Evolutionary conservation across 148 eudicot species (phyloP).

Genomic region (Arctostaphylos glauca): DNA sequence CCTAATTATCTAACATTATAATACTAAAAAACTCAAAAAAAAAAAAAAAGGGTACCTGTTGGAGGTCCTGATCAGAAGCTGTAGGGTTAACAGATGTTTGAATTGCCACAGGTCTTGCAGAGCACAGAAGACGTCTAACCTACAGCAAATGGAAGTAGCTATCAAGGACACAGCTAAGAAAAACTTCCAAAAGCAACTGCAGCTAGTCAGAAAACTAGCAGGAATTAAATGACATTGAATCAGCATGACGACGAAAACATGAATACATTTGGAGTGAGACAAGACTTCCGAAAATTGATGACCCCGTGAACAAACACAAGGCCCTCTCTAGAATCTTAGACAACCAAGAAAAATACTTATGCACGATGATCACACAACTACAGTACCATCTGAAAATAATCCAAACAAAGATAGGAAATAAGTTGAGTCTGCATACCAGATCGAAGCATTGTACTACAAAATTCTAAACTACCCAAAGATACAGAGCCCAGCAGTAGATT

Average conservation of each 20-base stretch:
- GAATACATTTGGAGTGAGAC: not conserved
- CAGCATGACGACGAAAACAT: not conserved
- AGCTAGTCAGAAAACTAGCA: not conserved
- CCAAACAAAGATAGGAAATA: not conserved
- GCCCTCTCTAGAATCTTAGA: not conserved
- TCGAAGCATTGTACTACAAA: not conserved
- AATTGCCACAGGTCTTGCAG: conserved; percentile 85
- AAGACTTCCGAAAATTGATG: not conserved
- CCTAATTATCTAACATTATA: not conserved
- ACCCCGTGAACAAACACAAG: not conserved
- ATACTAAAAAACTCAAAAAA: not conserved
- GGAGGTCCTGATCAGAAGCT: conserved; percentile 90
- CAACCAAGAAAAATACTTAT: not conserved
- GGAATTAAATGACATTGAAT: conserved; percentile 2
- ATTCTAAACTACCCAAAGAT: not conserved
- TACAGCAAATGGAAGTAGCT: conserved; percentile 21
- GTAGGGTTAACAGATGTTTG: conserved; percentile 77
- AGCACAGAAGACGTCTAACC: conserved; percentile 92
- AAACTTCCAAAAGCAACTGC: not conserved
- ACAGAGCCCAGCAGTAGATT: not conserved
- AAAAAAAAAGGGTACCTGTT: conserved; percentile 53
- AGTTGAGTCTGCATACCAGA: not conserved
- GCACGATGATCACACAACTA: not conserved
- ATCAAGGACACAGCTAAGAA: not conserved
- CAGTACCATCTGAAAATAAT: not conserved